phyloP scores from a whole-genome alignment of 2,329 filamentous ascomycete genomes.

The Colletotrichum lindemuthianum region DNA sequence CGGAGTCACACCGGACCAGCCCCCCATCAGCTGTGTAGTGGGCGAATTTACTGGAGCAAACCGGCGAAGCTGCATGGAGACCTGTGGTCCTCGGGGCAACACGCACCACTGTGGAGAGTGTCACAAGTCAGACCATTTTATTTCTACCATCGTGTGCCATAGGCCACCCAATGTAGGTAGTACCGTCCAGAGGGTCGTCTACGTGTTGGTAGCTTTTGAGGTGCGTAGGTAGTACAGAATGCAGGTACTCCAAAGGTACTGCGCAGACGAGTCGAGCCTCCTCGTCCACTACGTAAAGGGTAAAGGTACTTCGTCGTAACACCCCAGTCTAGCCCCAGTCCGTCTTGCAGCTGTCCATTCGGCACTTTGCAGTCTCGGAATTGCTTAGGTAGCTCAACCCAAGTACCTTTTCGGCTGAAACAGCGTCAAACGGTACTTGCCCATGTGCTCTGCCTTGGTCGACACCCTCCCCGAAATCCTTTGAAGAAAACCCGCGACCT shows the following conservation, averaged over 20 bases:
- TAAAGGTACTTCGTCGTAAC: no score
- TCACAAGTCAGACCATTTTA: slow-evolving; percentile 34
- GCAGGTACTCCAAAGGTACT: no score
- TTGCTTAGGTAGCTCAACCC: slow-evolving; percentile 14
- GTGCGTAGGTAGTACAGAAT: no score
- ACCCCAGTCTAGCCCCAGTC: no score
- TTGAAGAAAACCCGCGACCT: not conserved
- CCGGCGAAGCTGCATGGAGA: no score
- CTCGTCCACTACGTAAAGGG: no score
- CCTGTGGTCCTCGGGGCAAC: not conserved
- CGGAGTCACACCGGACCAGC: slow-evolving; percentile 17
- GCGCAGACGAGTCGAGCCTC: no score
- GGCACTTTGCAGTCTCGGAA: slow-evolving; percentile 35
- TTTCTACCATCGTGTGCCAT: not conserved
- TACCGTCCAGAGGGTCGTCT: no score
- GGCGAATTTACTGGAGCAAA: no score
- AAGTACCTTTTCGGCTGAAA: not conserved
- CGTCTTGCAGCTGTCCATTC: slow-evolving; percentile 28
- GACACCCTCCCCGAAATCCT: slow-evolving; percentile 11
- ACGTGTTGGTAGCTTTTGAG: no score
- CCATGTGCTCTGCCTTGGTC: slow-evolving; percentile 2
- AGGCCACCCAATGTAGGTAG: no score
- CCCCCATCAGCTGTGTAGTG: not conserved
- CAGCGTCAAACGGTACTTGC: no score
- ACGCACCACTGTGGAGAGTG: slow-evolving; percentile 3